Base-by-base conservation (phyloP, 805 yeast species). In the Metschnikowia aberdeeniae region DNA sequence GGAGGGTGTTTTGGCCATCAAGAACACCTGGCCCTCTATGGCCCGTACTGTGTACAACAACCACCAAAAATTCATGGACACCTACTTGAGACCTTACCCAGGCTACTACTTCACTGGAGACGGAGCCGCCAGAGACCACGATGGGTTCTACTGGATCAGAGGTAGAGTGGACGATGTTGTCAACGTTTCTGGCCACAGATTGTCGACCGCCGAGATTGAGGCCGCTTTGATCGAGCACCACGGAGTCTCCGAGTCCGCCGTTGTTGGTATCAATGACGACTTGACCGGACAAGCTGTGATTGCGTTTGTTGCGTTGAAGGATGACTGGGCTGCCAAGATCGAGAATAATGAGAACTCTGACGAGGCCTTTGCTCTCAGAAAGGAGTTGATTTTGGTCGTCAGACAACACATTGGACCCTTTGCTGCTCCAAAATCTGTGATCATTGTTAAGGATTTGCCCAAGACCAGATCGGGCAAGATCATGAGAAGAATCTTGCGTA, bases 111-210 rank as follows among this genome's bases (percentile, higher is more conserved):
- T 86, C 72, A 82, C 93, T 1, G 95, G 95, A 58, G 95, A 86
- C 67, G 95, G 95, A 67, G 93, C 92, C 24, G 92, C 89, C 14
- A 77, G 90, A 61, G 95, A 86, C 62, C 73, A 77, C 54, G 92
- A 86, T 61, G 95, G 95, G 5, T 86, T 78, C 71, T 83, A 80
- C 69, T 86, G 93, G 90, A 85, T 86, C 53, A 66, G 85, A 59
- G 95, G 95, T 45, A 77, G 95, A 70, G 93, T 86, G 50, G 95
- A 86, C 64, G 95, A 86, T 63, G 95, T 86, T 49, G 95, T 86
- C 42, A 86, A 86, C 61, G 93, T 86, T 34, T 81, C 89, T 30
- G 95, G 95, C 46, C 95, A 86, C 70, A 75, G 95, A 63, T 73
- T 86, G 57, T 85, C 93, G n/a, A 86, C 95, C 39, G 89, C 95